A percentile compares a stretch with the other conserved stretches of the same genome.
Evolutionary conservation across 345 rosid species (phyloP).

Genomic region (Euphorbia tirucalli): DNA sequence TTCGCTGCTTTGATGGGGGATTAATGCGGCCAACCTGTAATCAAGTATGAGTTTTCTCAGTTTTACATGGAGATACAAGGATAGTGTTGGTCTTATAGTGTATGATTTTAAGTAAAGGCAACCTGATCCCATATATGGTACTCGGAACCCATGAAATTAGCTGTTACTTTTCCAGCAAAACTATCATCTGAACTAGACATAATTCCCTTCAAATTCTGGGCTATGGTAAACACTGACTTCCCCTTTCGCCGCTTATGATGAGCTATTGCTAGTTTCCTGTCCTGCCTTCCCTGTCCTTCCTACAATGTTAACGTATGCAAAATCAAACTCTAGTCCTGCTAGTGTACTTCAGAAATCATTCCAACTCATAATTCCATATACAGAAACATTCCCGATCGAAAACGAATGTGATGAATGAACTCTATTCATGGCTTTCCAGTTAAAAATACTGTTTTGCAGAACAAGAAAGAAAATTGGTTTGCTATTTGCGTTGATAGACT

Average conservation of each 20-base stretch:
- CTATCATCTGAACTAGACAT: slow-evolving; percentile 65
- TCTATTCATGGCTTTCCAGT: no score
- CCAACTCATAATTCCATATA: no score
- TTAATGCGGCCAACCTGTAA: slow-evolving; percentile 47
- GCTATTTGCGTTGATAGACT: no score
- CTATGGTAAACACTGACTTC: slow-evolving; percentile 59
- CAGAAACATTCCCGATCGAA: no score
- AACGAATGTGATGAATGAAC: no score
- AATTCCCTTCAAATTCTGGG: slow-evolving; percentile 67
- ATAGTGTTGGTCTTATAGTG: not conserved
- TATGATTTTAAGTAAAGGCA: slow-evolving; percentile 6
- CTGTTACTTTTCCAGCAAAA: slow-evolving; percentile 64
- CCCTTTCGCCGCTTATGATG: slow-evolving; percentile 63
- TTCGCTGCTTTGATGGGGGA: slow-evolving; percentile 42
- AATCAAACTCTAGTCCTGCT: not conserved
- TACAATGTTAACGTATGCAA: slow-evolving; percentile 32
- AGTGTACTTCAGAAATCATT: not conserved
- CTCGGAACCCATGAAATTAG: slow-evolving; percentile 85
- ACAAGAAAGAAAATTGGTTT: no score
- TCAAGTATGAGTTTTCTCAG: not conserved
- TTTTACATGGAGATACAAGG: not conserved
- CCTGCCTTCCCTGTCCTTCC: slow-evolving; percentile 93
- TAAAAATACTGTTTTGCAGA: no score
- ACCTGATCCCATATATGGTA: slow-evolving; percentile 88
- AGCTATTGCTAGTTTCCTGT: slow-evolving; percentile 84